Conservation (phyloP, 495 filamentous ascomycete genomes). For the Penicillium daleae region DNA sequence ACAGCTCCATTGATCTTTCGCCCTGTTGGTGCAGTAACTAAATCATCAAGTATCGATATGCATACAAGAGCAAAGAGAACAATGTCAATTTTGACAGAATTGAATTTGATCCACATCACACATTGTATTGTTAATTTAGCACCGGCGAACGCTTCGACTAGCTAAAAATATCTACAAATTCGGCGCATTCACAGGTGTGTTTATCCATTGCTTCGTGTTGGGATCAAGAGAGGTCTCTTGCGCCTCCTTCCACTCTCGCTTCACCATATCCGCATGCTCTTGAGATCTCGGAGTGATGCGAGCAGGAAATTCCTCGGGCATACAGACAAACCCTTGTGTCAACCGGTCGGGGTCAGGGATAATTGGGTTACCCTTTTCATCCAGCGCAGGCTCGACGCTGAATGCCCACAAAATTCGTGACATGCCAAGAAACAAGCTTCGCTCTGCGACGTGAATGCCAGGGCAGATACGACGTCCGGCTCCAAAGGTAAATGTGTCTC, state of each 20-base stretch:
- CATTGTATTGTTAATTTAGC: too few relatives aligned
- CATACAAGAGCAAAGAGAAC: too few relatives aligned
- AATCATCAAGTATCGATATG: too few relatives aligned
- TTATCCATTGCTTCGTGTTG: slow-evolving; percentile 27
- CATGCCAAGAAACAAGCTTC: slow-evolving; percentile 53
- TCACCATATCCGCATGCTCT: slow-evolving; percentile 35
- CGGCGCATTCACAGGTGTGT: slow-evolving; percentile 7
- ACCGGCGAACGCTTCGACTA: not conserved
- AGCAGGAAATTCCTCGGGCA: slow-evolving; percentile 39
- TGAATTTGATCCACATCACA: too few relatives aligned
- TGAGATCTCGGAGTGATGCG: slow-evolving; percentile 36
- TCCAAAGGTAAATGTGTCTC: slow-evolving; percentile 37
- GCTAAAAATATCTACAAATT: not conserved
- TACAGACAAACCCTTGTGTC: slow-evolving; percentile 46
- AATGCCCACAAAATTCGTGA: slow-evolving; percentile 63
- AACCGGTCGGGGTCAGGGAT: slow-evolving; percentile 28
- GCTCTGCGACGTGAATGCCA: slow-evolving; percentile 38
- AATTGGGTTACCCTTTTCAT: slow-evolving; percentile 19
- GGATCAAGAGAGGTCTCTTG: slow-evolving; percentile 22
- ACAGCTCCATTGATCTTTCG: too few relatives aligned
- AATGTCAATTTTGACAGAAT: too few relatives aligned
- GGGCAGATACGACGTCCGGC: slow-evolving; percentile 37
- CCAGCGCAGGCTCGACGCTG: slow-evolving; percentile 19
- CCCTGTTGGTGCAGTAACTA: too few relatives aligned
- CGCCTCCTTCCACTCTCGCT: slow-evolving; percentile 35